Evolutionary conservation across 2,329 filamentous ascomycete species (phyloP).

Genomic region (Camillea tinctor): DNA sequence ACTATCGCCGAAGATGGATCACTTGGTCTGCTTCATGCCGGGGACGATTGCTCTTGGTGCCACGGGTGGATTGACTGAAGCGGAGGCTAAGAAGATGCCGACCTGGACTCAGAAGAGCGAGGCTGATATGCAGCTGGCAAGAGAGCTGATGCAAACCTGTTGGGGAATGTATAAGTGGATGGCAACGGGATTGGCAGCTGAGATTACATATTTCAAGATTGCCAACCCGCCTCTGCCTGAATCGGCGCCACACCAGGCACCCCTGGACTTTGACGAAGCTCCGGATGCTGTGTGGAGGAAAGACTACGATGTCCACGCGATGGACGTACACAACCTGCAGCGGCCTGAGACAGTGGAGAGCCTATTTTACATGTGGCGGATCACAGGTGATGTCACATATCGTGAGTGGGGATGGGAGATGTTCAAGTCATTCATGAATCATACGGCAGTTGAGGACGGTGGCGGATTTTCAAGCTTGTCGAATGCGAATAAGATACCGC

Average conservation of each 20-base stretch:
- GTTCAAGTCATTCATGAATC: slow-evolving; percentile 86
- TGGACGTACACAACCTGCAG: slow-evolving; percentile 91
- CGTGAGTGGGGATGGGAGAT: slow-evolving; percentile 98
- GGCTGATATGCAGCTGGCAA: slow-evolving; percentile 81
- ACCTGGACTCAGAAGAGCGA: slow-evolving; percentile 79
- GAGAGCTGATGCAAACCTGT: slow-evolving; percentile 93
- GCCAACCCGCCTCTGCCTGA: slow-evolving; percentile 65
- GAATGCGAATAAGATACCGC: slow-evolving; percentile 71
- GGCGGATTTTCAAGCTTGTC: slow-evolving; percentile 80
- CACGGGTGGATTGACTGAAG: slow-evolving; percentile 74
- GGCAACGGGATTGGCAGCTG: slow-evolving; percentile 84
- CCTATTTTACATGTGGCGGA: slow-evolving; percentile 97
- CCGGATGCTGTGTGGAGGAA: slow-evolving; percentile 66
- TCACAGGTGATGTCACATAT: slow-evolving; percentile 86
- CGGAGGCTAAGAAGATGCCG: slow-evolving; percentile 68
- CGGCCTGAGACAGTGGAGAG: slow-evolving; percentile 96
- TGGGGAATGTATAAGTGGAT: slow-evolving; percentile 97
- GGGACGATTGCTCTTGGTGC: slow-evolving; percentile 89
- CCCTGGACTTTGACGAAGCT: slow-evolving; percentile 49
- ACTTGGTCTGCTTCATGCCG: slow-evolving; percentile 95
- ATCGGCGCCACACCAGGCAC: slow-evolving; percentile 50
- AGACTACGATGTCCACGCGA: slow-evolving; percentile 76
- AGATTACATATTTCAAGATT: slow-evolving; percentile 90
- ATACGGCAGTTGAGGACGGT: slow-evolving; percentile 75
- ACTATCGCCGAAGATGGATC: slow-evolving; percentile 92